A percentile compares a stretch with the other conserved stretches of the same genome.
These are phyloP conservation scores for Kuraishia piskuri DNA, from an alignment of 805 yeast genomes.

Conservation along the genomic window DNA sequence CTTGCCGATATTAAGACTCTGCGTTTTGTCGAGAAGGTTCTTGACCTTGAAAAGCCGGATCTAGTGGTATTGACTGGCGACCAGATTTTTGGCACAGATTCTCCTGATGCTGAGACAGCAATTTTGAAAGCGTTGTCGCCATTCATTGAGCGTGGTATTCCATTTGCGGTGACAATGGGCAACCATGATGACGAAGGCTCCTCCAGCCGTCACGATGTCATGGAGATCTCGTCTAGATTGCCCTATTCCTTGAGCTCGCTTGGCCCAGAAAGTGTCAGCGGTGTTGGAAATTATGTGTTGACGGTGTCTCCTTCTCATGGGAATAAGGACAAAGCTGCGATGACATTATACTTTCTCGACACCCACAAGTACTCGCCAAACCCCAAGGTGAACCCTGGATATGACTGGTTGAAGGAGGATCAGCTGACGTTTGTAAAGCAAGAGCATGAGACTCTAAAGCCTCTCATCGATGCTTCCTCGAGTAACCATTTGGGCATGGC, in stretches of 20 bases:
- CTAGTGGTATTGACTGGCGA: slow-evolving; percentile 86
- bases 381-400: slow-evolving; percentile 64
- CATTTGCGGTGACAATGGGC: slow-evolving; percentile 82
- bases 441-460: slow-evolving; percentile 20
- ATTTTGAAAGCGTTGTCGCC: slow-evolving; percentile 71
- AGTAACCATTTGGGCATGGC: slow-evolving; percentile 65
- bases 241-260: slow-evolving; percentile 60
- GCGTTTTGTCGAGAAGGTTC: slow-evolving; percentile 47
- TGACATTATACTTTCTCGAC: slow-evolving; percentile 71
- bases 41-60: slow-evolving; percentile 77
- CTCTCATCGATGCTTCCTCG: slow-evolving; percentile 24
- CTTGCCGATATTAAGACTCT: slow-evolving; percentile 72
- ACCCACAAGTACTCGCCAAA: slow-evolving; percentile 67
- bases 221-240: slow-evolving; percentile 43
- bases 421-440: slow-evolving; percentile 53
- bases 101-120: slow-evolving; percentile 79
- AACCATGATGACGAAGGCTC: slow-evolving; percentile 93
- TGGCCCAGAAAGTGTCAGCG: slow-evolving; percentile 65
- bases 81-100: slow-evolving; percentile 72
- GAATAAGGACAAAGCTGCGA: slow-evolving; percentile 27
- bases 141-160: slow-evolving; percentile 56
- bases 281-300: slow-evolving; percentile 74
- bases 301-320: slow-evolving; percentile 35
- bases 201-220: slow-evolving; percentile 47
- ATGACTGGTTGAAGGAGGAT: slow-evolving; percentile 73